Percentiles rank a stretch among this genome's conserved stretches.
These are phyloP conservation scores for Dendrothele bispora DNA, from an alignment of 768 basidiomycete species.

Conservation along the genomic window DNA sequence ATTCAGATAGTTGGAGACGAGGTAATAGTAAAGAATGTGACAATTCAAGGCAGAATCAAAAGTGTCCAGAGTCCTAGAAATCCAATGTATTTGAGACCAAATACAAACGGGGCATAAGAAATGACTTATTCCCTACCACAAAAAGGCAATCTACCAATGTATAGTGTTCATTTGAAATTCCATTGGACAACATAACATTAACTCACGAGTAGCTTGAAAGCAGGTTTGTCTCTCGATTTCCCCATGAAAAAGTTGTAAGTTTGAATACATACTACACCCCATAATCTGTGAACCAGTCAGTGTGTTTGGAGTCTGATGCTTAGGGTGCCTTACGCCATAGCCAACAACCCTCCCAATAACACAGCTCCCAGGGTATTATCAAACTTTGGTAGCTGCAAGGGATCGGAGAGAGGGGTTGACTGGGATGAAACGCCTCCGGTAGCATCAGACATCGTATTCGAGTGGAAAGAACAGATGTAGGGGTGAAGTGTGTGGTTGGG, in stretches of 20 bases:
- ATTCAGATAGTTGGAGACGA: slow-evolving; percentile 55
- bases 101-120: slow-evolving; percentile 10
- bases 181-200: not conserved
- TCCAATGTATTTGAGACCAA: not conserved
- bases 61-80: slow-evolving; percentile 49
- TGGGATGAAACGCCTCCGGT: no score
- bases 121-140: slow-evolving; percentile 35
- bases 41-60: slow-evolving; percentile 52
- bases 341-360: no score
- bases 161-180: not conserved
- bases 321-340: no score
- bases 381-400: no score
- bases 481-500: no score
- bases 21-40: slow-evolving; percentile 59
- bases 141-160: slow-evolving; percentile 29
- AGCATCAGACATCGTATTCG: no score
- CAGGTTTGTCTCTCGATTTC: slow-evolving; percentile 29
- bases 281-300: no score
- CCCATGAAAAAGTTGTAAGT: slow-evolving; percentile 50
- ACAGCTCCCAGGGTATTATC: no score
- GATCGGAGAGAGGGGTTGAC: no score
- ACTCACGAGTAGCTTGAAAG: slow-evolving; percentile 40
- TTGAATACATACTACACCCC: slow-evolving; percentile 57
- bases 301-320: no score
- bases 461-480: no score